Evolutionary conservation across 139 green algal species (phyloP), one percentile per base, ranked within the genome.

Genomic region (Bryopsis sp.): DNA sequence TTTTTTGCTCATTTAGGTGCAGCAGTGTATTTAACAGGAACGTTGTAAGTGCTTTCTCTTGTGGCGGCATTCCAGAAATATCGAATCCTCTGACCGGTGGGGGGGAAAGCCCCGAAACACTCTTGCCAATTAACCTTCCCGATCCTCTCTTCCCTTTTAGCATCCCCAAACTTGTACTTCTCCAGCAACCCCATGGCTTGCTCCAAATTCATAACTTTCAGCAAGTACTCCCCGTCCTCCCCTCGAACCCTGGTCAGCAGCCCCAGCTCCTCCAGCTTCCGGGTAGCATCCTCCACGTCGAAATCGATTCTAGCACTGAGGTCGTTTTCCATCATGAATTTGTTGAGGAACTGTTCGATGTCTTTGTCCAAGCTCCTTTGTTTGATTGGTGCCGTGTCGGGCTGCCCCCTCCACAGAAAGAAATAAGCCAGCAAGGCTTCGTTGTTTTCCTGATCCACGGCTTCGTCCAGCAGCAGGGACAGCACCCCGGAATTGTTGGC

Each of bases 351-450:
- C 2, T n/a, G 34, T 63, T 81, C 75, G 50, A 78, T 73, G 19
- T 39, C 32, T 2, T 34, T 29, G 67, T 81, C 71, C 39, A 81
- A 66, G 0, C 72, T 63, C 50, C 48, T 7, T 63, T 75, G 71
- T 32, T 24, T 38, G 43, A 70, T 1, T 2, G 67, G 48, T 32
- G 54, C 32, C 2, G 71, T 69, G 5, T 34, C 4, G 11, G 64
- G 33, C 3, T 50, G 31, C 43, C 77, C 78, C 2, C 32, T 47
- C 78, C 78, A 83, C 46, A 81, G 64, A 68, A 83, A 83, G 62
- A 79, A 78, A 57, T 83, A 83, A 4, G 78, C 78, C 60, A 83
- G 71, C 61, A 83, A 67, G 31, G 74, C 54, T 66, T 83, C 78
- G 48, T 80, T 83, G 74, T 80, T 74, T 64, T 83, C 78, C 67